Conservation (phyloP, 2,329 filamentous ascomycete genomes). For the Cladophialophora bantiana region DNA sequence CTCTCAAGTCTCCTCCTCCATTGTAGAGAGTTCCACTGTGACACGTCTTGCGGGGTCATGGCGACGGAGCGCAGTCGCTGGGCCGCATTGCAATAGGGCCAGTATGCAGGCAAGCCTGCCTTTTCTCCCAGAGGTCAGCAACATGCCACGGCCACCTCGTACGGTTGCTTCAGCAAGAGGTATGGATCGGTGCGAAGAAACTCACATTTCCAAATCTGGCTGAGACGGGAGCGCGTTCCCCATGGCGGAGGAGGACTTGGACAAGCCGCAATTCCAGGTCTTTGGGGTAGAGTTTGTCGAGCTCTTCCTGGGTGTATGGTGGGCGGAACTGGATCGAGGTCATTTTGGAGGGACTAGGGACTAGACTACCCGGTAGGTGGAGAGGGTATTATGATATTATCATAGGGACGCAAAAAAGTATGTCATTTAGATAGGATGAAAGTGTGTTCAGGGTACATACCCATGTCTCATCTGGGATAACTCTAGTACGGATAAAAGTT, state of each 20-base stretch:
- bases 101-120: slow-evolving; percentile 65
- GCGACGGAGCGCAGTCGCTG: slow-evolving; percentile 72
- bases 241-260: slow-evolving; percentile 69
- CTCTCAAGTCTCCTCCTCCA: slow-evolving; percentile 80
- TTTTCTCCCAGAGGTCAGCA: slow-evolving; percentile 38
- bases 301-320: slow-evolving; percentile 81
- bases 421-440: background rate
- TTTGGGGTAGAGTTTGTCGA: slow-evolving; percentile 79
- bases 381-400: slow-evolving; percentile 6
- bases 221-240: slow-evolving; percentile 81
- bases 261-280: slow-evolving; percentile 84
- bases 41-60: slow-evolving; percentile 60
- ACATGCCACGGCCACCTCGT: background rate
- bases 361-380: slow-evolving; percentile 12
- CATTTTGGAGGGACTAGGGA: slow-evolving; percentile 61
- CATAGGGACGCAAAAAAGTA: slow-evolving; percentile 13
- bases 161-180: too few species aligned
- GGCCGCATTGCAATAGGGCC: slow-evolving; percentile 89
- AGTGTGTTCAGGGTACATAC: background rate
- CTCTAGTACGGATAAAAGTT: too few species aligned
- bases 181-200: background rate
- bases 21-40: slow-evolving; percentile 64
- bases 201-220: slow-evolving; percentile 81
- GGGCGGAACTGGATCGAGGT: slow-evolving; percentile 75
- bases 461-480: too few species aligned